phyloP scores from a whole-genome alignment of 495 filamentous ascomycete species.

The Chaetomium tenue region DNA sequence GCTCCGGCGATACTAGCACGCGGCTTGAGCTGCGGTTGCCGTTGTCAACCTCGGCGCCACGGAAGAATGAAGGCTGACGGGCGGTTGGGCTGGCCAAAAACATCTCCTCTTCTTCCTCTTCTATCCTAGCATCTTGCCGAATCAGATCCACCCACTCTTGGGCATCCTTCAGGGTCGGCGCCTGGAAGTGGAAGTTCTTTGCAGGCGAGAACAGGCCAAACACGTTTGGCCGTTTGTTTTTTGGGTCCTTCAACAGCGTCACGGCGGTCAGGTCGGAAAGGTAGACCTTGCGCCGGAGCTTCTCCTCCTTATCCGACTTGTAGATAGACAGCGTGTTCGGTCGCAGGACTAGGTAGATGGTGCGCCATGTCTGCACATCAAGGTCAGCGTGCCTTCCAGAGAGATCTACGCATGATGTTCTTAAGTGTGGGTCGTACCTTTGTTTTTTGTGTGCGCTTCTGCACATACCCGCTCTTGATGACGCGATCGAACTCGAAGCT shows the following conservation, averaged over 20 bases:
- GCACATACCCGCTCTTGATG: constrained; percentile 79
- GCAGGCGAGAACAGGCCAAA: constrained; percentile 93
- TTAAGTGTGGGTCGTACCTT: constrained; percentile 58
- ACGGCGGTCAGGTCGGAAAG: constrained; percentile 90
- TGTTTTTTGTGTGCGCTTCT: constrained; percentile 87
- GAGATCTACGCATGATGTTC: background rate
- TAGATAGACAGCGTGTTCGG: constrained; percentile 94
- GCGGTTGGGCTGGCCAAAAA: constrained; percentile 61
- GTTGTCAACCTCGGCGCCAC: constrained; percentile 6
- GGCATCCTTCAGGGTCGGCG: constrained; percentile 66
- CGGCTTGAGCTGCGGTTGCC: constrained; percentile 12
- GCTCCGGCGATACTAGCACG: constrained; percentile 33
- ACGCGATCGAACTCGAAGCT: constrained; percentile 94
- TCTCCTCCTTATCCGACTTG: constrained; percentile 84
- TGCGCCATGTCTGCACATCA: constrained; percentile 72
- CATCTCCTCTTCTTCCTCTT: constrained; percentile 81
- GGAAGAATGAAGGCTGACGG: constrained; percentile 41
- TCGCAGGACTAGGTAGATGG: constrained; percentile 83
- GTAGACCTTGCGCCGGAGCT: constrained; percentile 80
- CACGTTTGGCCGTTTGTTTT: constrained; percentile 72
- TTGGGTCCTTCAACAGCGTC: constrained; percentile 80
- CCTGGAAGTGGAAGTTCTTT: constrained; percentile 88
- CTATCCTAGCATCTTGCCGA: constrained; percentile 71
- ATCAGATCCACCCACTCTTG: constrained; percentile 86
- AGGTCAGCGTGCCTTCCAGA: constrained; percentile 17